phyloP scores from a whole-genome alignment of 805 yeast species.

The Barnettozyma salicaria region DNA sequence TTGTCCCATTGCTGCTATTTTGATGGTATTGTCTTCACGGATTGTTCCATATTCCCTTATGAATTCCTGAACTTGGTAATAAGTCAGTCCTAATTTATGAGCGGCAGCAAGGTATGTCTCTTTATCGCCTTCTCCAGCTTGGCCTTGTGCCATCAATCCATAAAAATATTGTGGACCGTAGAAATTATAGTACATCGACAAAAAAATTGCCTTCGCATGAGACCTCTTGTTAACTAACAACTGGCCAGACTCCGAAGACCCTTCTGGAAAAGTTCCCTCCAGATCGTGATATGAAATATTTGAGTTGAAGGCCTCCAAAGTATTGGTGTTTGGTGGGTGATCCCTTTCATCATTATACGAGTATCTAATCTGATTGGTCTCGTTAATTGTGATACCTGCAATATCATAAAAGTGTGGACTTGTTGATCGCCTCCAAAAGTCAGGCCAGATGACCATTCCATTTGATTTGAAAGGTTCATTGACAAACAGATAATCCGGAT shows the following conservation, averaged over 20 bases:
- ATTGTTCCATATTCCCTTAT: constrained; percentile 46
- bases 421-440: constrained; percentile 65
- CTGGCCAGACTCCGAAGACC: constrained; percentile 68
- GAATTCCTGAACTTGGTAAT: constrained; percentile 48
- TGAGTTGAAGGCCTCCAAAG: constrained; percentile 28
- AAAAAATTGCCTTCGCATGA: constrained; percentile 51
- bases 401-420: constrained; percentile 52
- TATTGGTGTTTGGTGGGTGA: constrained; percentile 19
- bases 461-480: constrained; percentile 31
- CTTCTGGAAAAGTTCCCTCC: constrained; percentile 62
- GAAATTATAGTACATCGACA: constrained; percentile 60
- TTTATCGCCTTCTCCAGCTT: constrained; percentile 77
- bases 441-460: constrained; percentile 60
- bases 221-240: constrained; percentile 49
- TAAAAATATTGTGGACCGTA: constrained; percentile 58
- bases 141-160: constrained; percentile 53
- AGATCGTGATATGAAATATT: constrained; percentile 53
- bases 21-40: constrained; percentile 27
- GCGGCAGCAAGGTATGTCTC: constrained; percentile 74
- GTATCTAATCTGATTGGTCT: constrained; percentile 23
- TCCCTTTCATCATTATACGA: constrained; percentile 33
- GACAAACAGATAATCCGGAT: constrained; percentile 39
- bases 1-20: constrained; percentile 54
- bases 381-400: constrained; percentile 40
- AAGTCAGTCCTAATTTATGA: constrained; percentile 39